Evolutionary conservation across 1,139 yeast species (phyloP), one percentile per base, ranked within the genome.

Genomic region (Debaryomyces sp.): DNA sequence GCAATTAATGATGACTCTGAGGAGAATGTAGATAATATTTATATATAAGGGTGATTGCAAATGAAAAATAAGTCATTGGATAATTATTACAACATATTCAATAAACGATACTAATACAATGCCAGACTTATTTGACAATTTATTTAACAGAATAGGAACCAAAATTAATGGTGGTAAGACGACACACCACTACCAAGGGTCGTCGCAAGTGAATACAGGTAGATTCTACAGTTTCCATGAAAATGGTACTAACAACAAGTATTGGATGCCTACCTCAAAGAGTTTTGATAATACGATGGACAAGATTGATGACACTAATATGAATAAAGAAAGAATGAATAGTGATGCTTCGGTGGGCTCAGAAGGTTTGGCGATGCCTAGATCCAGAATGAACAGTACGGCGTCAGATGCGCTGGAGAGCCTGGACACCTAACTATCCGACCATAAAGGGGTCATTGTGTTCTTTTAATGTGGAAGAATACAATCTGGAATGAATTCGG

Each of bases 51-150:
- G 15, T 23, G 18, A 37, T 23, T 15, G n/a, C n/a, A n/a, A 37
- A 37, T 37, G 21, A 37, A 13, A 15, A 17, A 18, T 18, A 9
- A 17, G 6, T 12, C 9, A 29, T 39, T 39, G 17, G 6, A 7
- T 26, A 17, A 12, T 26, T 7, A 15, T 39, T 27, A 21, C 13
- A n/a, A 24, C n/a, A 38, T 18, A 15, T 21, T 24, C 18, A 18
- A 23, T 18, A 36, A n/a, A 41, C 4, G n/a, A 41, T 12, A 18
- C 10, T 27, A 29, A 53, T 12, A 35, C 10, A 29, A 74, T 74
- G 79, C 77, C 78, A 18, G 79, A 72, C 58, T 62, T 75, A 57
- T 75, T 75, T 52, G 80, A 75, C 49, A 71, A 72, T 53, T 64
- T 75, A 44, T 72, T 72, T 50, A 63, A 60, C 34, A 69, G 65